Evolutionary conservation across 1,139 yeast genomes (phyloP).

Genomic region (Suhomyces bokatorum): DNA sequence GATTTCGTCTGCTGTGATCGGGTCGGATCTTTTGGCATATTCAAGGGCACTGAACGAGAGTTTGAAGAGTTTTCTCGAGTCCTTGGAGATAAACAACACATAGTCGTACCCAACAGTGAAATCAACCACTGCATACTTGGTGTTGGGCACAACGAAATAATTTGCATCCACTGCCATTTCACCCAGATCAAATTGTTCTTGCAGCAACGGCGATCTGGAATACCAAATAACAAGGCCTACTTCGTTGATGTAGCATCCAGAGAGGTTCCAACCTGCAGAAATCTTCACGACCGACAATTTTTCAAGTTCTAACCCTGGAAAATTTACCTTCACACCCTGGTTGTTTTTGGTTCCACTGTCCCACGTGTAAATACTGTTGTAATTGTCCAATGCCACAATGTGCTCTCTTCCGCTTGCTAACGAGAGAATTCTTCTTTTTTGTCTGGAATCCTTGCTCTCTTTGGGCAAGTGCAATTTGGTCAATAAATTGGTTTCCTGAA

Average conservation of each 20-base stretch:
- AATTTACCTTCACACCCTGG: conserved; percentile 50
- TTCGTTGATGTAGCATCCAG: conserved; percentile 50
- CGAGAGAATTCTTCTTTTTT: conserved; percentile 33
- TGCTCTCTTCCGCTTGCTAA: conserved; percentile 69
- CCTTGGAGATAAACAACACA: conserved; percentile 48
- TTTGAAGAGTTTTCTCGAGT: conserved; percentile 45
- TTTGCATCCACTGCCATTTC: conserved; percentile 31
- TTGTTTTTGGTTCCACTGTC: conserved; percentile 48
- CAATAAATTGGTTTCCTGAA: conserved; percentile 32
- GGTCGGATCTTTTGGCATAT: conserved; percentile 10
- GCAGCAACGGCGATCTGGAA: conserved; percentile 37
- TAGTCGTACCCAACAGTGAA: conserved; percentile 56
- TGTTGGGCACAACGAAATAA: conserved; percentile 42
- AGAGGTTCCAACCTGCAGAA: conserved; percentile 70
- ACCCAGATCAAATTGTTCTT: conserved; percentile 22
- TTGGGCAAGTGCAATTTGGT: conserved; percentile 30
- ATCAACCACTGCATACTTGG: conserved; percentile 49
- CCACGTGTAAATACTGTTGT: conserved; percentile 61
- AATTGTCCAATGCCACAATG: conserved; percentile 60
- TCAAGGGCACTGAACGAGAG: conserved; percentile 34
- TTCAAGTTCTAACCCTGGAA: conserved; percentile 26
- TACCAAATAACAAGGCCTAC: conserved; percentile 67
- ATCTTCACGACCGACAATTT: conserved; percentile 40
- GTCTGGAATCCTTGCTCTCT: conserved; percentile 19
- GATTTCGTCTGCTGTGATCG: conserved; percentile 12